phyloP scores from a whole-genome alignment of 768 basidiomycete species.

The Hortiboletus campestris region DNA sequence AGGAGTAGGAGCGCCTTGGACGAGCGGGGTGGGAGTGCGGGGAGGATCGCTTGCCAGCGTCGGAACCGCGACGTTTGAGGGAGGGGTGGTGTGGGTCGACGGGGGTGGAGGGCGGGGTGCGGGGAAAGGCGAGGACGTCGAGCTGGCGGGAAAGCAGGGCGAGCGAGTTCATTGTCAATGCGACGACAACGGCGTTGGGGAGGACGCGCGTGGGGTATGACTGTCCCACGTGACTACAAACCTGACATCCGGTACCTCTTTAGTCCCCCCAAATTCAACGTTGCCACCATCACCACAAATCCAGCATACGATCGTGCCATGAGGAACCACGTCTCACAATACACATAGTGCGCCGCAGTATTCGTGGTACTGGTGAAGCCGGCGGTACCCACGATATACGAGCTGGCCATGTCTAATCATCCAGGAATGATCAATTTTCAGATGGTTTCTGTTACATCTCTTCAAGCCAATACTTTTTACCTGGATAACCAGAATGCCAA shows the following conservation, averaged over 20 bases:
- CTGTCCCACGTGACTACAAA: constrained; percentile 29
- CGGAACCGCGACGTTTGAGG: constrained; percentile 27
- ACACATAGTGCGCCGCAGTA: constrained; percentile 59
- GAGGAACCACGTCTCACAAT: too few species aligned
- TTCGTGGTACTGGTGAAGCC: constrained; percentile 70
- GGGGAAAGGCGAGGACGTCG: constrained; percentile 66
- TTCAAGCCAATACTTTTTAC: constrained; percentile 29
- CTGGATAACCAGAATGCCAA: constrained; percentile 51
- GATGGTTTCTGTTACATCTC: neutral
- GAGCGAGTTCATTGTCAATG: constrained; percentile 74
- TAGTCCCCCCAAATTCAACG: neutral
- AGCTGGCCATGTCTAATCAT: constrained; percentile 45
- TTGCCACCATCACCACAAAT: constrained; percentile 68
- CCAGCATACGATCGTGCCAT: constrained; percentile 75
- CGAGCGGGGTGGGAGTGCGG: constrained; percentile 37
- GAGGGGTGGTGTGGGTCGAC: constrained; percentile 34
- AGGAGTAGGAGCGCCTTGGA: constrained; percentile 62
- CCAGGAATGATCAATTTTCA: neutral
- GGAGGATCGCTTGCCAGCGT: constrained; percentile 43
- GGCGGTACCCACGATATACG: constrained; percentile 56
- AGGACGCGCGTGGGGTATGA: neutral
- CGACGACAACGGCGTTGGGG: neutral
- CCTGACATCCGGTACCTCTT: too few species aligned
- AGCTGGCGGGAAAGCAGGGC: constrained; percentile 78
- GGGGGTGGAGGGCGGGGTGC: constrained; percentile 59